Base-by-base conservation (phyloP, 352 stramenopile genomes). In the Phytophthora litchii region DNA sequence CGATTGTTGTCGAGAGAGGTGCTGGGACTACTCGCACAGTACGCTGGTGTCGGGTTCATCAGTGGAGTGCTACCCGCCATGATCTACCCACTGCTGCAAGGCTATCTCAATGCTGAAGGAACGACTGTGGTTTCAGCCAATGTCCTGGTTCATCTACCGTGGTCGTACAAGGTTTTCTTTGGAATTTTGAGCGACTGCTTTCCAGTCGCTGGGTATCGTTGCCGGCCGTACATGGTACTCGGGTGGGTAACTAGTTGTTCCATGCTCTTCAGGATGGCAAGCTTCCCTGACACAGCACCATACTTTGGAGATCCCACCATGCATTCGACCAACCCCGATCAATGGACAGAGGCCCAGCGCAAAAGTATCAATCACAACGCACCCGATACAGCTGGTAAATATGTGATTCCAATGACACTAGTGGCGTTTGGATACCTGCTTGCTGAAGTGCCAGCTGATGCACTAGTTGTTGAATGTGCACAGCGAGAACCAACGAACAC, bases 331-430 rank as follows among this genome's bases (percentile, higher is more conserved):
- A 48, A 54, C 43, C 31, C 55, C 42, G 64, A 69, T 41, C 31
- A 74, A 1, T 77, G 68, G 68, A 77, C 64, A 0, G 35, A 54
- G 2, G 56, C 61, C 4, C 68, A 74, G 35, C 55, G 65, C 17
- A 43, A 40, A 21, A 77, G 64, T 13, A 72, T 77, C 53, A 77
- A 77, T 14, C 8, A 17, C 14, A 16, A 51, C 8, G 68, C 68
- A 3, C 43, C 67, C 0, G 64, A 64, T 21, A 54, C 61, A 1
- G 74, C 68, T 3, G 59, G 60, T 13, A 67, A 76, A 23, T 80
- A 80, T 31, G 67, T 84, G 1, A 31, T 84, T 31, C 67, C 68
- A 8, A 79, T 85, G 74, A 83, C 83, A 72, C 42, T 88, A 8
- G 70, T 72, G 6, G 68, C 70, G 0, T 78, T 85, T 32, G 75